phyloP scores from a whole-genome alignment of 345 rosid species.

The Eucalyptus tenuipes region DNA sequence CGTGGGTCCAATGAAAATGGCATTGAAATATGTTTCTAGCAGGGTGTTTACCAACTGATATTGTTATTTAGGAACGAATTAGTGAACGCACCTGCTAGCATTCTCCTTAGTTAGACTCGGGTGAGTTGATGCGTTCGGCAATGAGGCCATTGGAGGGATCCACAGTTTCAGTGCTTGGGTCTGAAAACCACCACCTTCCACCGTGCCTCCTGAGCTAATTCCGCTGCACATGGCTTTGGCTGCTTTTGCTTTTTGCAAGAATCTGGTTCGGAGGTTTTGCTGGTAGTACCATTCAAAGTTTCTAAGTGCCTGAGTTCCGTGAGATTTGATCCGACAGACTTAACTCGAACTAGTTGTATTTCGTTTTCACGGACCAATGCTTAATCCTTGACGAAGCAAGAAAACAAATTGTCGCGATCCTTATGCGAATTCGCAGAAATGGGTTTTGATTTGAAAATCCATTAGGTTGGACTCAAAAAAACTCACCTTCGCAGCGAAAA shows the following conservation, averaged over 20 bases:
- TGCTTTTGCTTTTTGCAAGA: neutral
- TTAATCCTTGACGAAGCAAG: neutral
- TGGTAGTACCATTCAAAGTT: neutral
- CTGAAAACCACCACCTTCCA: neutral
- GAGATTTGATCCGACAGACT: neutral
- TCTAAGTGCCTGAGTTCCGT: neutral
- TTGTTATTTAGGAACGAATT: neutral
- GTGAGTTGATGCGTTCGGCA: neutral
- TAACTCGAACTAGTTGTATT: neutral
- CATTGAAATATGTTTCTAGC: neutral
- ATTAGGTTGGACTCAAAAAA: neutral
- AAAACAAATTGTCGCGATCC: neutral
- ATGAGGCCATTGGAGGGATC: neutral
- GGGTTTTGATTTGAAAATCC: neutral
- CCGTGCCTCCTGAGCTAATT: neutral
- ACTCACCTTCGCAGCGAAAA: neutral
- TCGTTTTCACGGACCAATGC: neutral
- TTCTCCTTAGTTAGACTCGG: neutral
- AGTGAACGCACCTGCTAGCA: neutral
- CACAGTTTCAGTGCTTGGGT: neutral
- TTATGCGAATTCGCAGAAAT: accelerated
- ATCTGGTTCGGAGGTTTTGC: neutral
- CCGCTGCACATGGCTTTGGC: neutral
- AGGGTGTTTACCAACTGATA: neutral
- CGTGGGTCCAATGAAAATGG: neutral